These are phyloP conservation scores for Botryosphaeria dothidea DNA, from an alignment of 2,329 filamentous ascomycete species.

Conservation along the genomic window DNA sequence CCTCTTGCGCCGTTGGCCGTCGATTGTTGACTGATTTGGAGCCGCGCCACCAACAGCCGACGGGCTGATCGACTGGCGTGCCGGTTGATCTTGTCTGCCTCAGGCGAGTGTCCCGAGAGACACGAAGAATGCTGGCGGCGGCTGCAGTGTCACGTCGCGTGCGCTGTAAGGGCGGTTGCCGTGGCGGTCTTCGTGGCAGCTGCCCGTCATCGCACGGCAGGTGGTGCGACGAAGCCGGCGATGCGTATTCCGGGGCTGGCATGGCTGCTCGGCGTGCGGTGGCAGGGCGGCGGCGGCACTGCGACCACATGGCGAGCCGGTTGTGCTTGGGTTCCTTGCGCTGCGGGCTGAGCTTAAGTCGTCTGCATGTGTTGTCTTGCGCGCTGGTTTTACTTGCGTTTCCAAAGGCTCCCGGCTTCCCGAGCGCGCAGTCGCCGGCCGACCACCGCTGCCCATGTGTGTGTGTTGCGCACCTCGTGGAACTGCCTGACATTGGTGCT, in stretches of 20 bases:
- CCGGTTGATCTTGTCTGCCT: slow-evolving; percentile 14
- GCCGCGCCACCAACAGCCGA: slow-evolving; percentile 2
- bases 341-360: slow-evolving; percentile 16
- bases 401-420: neutral
- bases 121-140: slow-evolving; percentile 3
- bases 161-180: slow-evolving; percentile 6
- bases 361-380: slow-evolving; percentile 9
- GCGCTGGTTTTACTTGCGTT: neutral
- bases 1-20: neutral
- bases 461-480: slow-evolving; percentile 5
- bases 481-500: neutral
- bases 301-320: slow-evolving; percentile 12
- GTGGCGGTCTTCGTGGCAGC: slow-evolving; percentile 2
- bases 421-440: neutral
- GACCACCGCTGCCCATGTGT: slow-evolving; percentile 5
- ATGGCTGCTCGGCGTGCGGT: no score
- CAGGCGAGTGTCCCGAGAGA: slow-evolving; percentile 10
- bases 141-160: slow-evolving; percentile 14
- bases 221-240: slow-evolving; percentile 1
- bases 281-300: neutral
- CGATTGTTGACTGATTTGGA: neutral
- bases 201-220: slow-evolving; percentile 9
- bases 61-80: slow-evolving; percentile 10
- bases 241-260: no score
- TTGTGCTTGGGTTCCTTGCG: slow-evolving; percentile 16